These are phyloP conservation scores for Escallonia herrerae DNA, from an alignment of 129 eudicot genomes.

Conservation along the genomic window DNA sequence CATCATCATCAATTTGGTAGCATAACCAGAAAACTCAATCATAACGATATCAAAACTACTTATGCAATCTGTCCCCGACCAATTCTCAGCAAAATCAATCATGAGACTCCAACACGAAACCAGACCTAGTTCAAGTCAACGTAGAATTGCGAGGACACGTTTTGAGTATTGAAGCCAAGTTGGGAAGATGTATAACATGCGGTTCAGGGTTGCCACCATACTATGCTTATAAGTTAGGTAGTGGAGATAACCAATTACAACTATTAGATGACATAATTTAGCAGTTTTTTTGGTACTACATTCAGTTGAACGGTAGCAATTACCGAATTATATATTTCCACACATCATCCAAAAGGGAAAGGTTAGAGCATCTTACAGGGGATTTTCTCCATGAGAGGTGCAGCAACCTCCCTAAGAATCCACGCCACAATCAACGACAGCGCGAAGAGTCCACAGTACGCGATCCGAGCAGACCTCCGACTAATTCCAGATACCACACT, in stretches of 20 bases:
- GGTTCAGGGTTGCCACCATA: too few species aligned
- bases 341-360: neutral
- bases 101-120: neutral
- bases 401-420: constrained; percentile 95
- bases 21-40: neutral
- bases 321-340: too few species aligned
- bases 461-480: constrained; percentile 89
- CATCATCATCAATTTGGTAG: neutral
- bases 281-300: too few species aligned
- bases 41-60: neutral
- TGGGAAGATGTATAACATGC: too few species aligned
- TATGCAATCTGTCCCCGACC: neutral
- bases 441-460: constrained; percentile 92
- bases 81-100: neutral
- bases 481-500: constrained; percentile 82
- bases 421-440: constrained; percentile 85
- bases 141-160: neutral
- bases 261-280: too few species aligned
- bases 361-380: constrained; percentile 59
- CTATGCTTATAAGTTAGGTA: neutral
- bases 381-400: constrained; percentile 94
- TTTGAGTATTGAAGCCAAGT: too few species aligned
- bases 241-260: too few species aligned
- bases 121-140: neutral
- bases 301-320: too few species aligned